Evolutionary conservation across 495 filamentous ascomycete genomes (phyloP).

Genomic region (Penicillium lagena): DNA sequence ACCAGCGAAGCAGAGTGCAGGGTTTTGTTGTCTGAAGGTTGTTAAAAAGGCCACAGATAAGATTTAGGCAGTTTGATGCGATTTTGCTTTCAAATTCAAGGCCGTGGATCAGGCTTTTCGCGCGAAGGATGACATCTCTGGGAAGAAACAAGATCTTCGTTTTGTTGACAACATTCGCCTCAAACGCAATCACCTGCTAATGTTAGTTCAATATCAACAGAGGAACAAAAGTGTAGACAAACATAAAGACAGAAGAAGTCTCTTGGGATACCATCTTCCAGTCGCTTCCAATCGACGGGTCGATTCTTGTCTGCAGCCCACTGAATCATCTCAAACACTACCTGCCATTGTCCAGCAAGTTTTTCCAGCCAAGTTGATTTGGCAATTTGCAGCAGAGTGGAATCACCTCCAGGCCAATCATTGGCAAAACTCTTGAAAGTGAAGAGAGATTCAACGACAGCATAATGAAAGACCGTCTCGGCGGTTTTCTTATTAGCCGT

Average conservation of each 20-base stretch:
- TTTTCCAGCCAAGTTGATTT: neutral
- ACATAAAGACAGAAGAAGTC: conserved; percentile 5
- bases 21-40: neutral
- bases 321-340: neutral
- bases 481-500: neutral
- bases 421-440: neutral
- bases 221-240: neutral
- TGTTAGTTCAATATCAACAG: too few relatives aligned
- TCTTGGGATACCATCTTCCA: neutral
- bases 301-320: neutral
- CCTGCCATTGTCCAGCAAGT: neutral
- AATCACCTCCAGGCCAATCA: neutral
- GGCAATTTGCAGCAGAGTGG: neutral
- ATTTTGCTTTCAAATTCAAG: neutral
- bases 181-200: neutral
- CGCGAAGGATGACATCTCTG: neutral
- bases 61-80: neutral
- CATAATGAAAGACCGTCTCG: conserved; percentile 1
- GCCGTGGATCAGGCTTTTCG: neutral
- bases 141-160: neutral
- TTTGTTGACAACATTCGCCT: neutral
- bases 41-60: conserved; percentile 2
- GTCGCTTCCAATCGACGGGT: neutral
- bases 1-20: conserved; percentile 4
- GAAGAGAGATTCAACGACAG: conserved; percentile 1